Evolutionary conservation across 805 yeast species (phyloP).

Genomic region (Candida sonorensis): DNA sequence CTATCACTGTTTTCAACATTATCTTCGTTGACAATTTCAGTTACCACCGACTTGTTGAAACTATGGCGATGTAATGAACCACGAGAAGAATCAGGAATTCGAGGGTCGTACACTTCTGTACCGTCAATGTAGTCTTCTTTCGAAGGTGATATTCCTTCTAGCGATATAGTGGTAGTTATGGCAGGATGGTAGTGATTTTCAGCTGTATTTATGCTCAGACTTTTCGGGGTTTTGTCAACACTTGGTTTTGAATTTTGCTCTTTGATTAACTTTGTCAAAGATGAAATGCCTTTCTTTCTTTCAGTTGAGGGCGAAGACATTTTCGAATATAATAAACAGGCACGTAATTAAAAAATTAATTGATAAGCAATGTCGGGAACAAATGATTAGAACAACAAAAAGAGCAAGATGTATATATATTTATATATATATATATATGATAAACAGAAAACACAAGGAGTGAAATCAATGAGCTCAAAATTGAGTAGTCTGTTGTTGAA

Average conservation of each 20-base stretch:
- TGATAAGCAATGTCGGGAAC: no score
- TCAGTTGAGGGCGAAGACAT: slow-evolving; percentile 10
- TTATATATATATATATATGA: no score
- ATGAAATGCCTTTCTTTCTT: slow-evolving; percentile 21
- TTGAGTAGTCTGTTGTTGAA: no score
- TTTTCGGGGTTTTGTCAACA: slow-evolving; percentile 11
- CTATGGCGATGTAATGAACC: not conserved
- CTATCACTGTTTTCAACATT: no score
- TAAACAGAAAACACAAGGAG: no score
- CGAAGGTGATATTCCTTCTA: slow-evolving; percentile 28
- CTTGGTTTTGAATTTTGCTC: slow-evolving; percentile 18
- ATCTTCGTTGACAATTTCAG: not conserved
- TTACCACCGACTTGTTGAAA: not conserved
- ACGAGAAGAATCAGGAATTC: slow-evolving; percentile 1
- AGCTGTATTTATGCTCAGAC: slow-evolving; percentile 13
- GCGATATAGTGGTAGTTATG: slow-evolving; percentile 28
- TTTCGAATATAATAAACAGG: not conserved
- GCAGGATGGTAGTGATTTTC: slow-evolving; percentile 19
- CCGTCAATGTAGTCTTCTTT: slow-evolving; percentile 14
- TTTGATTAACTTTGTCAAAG: slow-evolving; percentile 29
- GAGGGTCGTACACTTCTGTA: slow-evolving; percentile 7
- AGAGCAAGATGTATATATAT: no score
- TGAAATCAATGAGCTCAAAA: no score
- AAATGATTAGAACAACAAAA: no score
- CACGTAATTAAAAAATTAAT: no score